phyloP scores from a whole-genome alignment of 306 rosid species.

The Senna siamea region DNA sequence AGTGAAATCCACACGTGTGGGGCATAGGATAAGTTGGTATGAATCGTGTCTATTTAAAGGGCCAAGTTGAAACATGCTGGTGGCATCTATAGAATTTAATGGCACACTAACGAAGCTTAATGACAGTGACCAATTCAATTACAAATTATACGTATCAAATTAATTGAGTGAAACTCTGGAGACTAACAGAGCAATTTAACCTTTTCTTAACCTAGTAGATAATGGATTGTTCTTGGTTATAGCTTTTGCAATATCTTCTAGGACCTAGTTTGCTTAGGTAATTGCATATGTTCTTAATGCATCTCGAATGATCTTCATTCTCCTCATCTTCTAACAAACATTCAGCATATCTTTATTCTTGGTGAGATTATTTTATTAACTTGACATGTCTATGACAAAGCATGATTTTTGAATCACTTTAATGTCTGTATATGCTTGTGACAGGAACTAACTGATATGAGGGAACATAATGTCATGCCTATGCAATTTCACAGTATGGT shows the following conservation, averaged over 20 bases:
- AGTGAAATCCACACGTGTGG: too few relatives aligned
- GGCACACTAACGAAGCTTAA: too few relatives aligned
- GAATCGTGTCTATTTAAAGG: too few relatives aligned
- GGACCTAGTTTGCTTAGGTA: too few relatives aligned
- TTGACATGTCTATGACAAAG: conserved; percentile 2
- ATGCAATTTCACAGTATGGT: conserved; percentile 57
- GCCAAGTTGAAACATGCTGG: too few relatives aligned
- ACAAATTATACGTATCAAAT: too few relatives aligned
- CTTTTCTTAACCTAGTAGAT: conserved; percentile 7
- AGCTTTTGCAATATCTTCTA: conserved; percentile 9
- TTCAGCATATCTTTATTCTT: conserved; percentile 28
- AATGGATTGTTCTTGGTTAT: not conserved
- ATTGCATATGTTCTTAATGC: not conserved
- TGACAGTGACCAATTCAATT: too few relatives aligned
- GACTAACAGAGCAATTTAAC: too few relatives aligned
- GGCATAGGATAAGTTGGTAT: too few relatives aligned
- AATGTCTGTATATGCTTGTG: conserved; percentile 29
- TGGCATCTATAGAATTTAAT: too few relatives aligned
- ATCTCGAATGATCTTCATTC: not conserved
- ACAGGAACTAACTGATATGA: conserved; percentile 49
- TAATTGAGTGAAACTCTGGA: too few relatives aligned
- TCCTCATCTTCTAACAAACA: conserved; percentile 9
- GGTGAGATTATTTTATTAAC: conserved; percentile 26
- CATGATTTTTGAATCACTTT: conserved; percentile 29
- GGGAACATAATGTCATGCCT: conserved; percentile 45